Conservation (phyloP, 371 early-diverging fungal genomes). For the Dinochytrium kinnereticum region DNA sequence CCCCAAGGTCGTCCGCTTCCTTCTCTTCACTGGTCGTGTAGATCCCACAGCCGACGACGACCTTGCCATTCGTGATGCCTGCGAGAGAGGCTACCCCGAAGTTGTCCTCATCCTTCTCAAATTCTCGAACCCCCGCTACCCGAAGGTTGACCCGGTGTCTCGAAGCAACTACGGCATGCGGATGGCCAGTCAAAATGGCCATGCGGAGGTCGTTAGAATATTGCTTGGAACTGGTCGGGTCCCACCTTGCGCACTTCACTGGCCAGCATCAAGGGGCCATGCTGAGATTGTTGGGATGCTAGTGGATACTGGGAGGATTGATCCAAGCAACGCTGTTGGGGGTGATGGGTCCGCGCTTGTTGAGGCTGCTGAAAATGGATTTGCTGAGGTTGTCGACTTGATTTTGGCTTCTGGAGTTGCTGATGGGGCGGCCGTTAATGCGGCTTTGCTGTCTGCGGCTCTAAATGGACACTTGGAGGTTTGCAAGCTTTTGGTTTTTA, state of each 20-base stretch:
- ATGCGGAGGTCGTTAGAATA: conserved; percentile 19
- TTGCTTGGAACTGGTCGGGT: conserved; percentile 9
- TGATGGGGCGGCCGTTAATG: conserved; percentile 11
- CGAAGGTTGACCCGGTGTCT: conserved; percentile 9
- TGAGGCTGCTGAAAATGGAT: background rate
- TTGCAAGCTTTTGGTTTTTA: conserved; percentile 11
- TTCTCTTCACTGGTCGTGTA: conserved; percentile 13
- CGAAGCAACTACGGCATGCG: conserved; percentile 14
- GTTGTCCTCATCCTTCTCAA: conserved; percentile 13
- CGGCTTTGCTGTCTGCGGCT: conserved; percentile 5
- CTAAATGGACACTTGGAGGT: conserved; percentile 23
- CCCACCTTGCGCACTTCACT: conserved; percentile 11
- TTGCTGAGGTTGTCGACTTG: background rate
- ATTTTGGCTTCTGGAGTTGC: background rate
- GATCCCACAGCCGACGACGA: conserved; percentile 25
- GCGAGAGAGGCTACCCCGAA: conserved; percentile 3
- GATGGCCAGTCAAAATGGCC: conserved; percentile 23
- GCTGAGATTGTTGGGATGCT: conserved; percentile 4
- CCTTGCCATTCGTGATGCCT: conserved; percentile 20
- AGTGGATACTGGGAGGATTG: background rate
- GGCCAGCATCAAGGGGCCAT: conserved; percentile 10
- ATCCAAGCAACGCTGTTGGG: background rate
- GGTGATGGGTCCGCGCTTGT: conserved; percentile 7
- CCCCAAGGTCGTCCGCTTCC: conserved; percentile 18
- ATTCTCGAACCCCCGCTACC: background rate